Conservation (phyloP, 768 basidiomycete genomes). For the Multifurca ochricompacta region DNA sequence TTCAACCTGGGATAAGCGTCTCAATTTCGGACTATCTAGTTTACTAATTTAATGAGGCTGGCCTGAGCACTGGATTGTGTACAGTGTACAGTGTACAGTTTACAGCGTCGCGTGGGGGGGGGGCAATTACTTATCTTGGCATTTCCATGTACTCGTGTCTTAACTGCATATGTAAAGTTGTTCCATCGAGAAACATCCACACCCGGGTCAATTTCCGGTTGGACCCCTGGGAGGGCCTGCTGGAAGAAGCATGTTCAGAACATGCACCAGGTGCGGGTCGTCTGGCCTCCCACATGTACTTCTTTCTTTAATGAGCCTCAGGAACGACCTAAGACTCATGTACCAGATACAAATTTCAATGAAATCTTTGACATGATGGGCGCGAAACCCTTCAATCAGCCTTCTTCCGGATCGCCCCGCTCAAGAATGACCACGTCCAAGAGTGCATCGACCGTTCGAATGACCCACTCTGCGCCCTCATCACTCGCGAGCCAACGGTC, state of each 20-base stretch:
- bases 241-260: constrained; percentile 16
- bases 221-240: constrained; percentile 12
- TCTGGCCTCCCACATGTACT: constrained; percentile 11
- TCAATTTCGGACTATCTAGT: constrained; percentile 8
- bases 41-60: constrained; percentile 18
- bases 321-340: constrained; percentile 5
- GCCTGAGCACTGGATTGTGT: constrained; percentile 13
- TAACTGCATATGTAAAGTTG: constrained; percentile 20
- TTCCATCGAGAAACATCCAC: constrained; percentile 16
- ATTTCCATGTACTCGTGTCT: constrained; percentile 14
- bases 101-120: constrained; percentile 10
- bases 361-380: background rate
- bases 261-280: constrained; percentile 8
- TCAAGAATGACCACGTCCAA: constrained; percentile 55
- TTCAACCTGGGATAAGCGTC: constrained; percentile 31
- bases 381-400: constrained; percentile 45
- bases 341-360: constrained; percentile 10
- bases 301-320: constrained; percentile 9
- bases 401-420: constrained; percentile 28
- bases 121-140: constrained; percentile 22
- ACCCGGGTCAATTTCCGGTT: constrained; percentile 10
- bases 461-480: constrained; percentile 84
- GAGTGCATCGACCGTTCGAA: constrained; percentile 75
- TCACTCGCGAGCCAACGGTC: constrained; percentile 78
- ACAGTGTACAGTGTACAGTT: too few relatives aligned